Evolutionary conservation across 768 basidiomycete species (phyloP).

Genomic region (Harrya chromipes): DNA sequence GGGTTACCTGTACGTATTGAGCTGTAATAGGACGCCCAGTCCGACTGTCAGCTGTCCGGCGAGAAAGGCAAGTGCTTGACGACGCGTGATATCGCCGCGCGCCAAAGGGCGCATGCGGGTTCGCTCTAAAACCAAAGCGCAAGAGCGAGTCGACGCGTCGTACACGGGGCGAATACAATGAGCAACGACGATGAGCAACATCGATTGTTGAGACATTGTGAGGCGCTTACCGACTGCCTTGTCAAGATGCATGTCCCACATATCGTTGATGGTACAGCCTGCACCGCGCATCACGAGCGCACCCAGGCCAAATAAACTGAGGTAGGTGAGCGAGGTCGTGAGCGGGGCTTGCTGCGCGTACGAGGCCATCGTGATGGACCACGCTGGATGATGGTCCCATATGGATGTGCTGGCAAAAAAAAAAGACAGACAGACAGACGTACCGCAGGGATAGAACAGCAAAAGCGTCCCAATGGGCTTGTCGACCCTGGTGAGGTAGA

Average conservation of each 20-base stretch:
- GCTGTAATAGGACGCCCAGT: slow-evolving; percentile 79
- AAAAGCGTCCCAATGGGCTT: slow-evolving; percentile 94
- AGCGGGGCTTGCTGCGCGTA: slow-evolving; percentile 71
- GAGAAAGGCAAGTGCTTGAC: slow-evolving; percentile 79
- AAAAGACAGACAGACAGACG: slow-evolving; percentile 29
- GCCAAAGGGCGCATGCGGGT: slow-evolving; percentile 90
- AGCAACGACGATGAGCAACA: no score
- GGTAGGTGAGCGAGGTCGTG: slow-evolving; percentile 68
- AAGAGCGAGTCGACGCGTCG: no score
- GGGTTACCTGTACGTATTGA: slow-evolving; percentile 89
- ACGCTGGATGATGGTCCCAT: slow-evolving; percentile 51
- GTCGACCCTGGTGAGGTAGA: slow-evolving; percentile 85
- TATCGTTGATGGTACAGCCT: slow-evolving; percentile 97
- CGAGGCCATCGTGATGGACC: slow-evolving; percentile 97
- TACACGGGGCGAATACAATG: no score
- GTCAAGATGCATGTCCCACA: slow-evolving; percentile 96
- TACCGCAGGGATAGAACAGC: slow-evolving; percentile 93
- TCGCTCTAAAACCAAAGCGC: slow-evolving; percentile 48
- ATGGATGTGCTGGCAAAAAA: not conserved
- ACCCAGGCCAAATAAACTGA: slow-evolving; percentile 82
- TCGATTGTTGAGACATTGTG: no score
- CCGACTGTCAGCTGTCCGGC: slow-evolving; percentile 79
- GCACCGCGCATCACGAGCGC: slow-evolving; percentile 96
- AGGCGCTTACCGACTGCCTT: slow-evolving; percentile 71
- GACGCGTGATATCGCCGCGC: slow-evolving; percentile 68